phyloP scores from a whole-genome alignment of 2,329 filamentous ascomycete species.

The Venturia asperata region DNA sequence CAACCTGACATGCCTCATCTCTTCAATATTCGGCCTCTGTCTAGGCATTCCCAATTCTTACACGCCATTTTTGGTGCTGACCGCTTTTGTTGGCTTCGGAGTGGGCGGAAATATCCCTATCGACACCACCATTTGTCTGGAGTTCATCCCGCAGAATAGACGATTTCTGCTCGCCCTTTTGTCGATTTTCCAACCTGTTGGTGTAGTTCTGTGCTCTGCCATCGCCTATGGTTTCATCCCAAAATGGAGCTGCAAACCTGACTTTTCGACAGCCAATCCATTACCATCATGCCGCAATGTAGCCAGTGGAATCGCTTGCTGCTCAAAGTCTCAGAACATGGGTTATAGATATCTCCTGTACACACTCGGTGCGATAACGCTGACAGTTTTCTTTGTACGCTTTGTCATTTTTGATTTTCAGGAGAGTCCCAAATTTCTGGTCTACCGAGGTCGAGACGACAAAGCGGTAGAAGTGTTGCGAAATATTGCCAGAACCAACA shows the following conservation, averaged over 20 bases:
- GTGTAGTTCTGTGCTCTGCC: conserved; percentile 39
- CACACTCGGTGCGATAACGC: conserved; percentile 59
- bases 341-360: conserved; percentile 71
- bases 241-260: conserved; percentile 53
- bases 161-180: conserved; percentile 49
- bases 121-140: conserved; percentile 48
- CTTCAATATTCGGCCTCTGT: conserved; percentile 62
- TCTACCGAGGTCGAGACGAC: conserved; percentile 63
- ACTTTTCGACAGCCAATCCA: conserved; percentile 38
- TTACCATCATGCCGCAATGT: conserved; percentile 41
- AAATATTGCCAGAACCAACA: conserved; percentile 63
- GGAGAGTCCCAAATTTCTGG: conserved; percentile 69
- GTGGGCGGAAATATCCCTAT: conserved; percentile 58
- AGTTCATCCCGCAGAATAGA: conserved; percentile 46
- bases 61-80: conserved; percentile 54
- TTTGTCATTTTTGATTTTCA: conserved; percentile 63
- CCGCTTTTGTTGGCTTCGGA: conserved; percentile 62
- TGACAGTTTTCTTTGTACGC: conserved; percentile 62
- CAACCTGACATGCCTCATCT: conserved; percentile 68
- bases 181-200: conserved; percentile 44
- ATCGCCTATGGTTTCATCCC: conserved; percentile 68
- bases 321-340: conserved; percentile 57
- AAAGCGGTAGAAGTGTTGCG: conserved; percentile 64
- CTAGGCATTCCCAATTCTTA: conserved; percentile 53
- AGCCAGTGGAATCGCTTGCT: conserved; percentile 32